Percentiles rank a stretch among this genome's conserved stretches.
phyloP scores from a whole-genome alignment of 192 early-diverging fungal genomes.

The Kappamyces sp. region DNA sequence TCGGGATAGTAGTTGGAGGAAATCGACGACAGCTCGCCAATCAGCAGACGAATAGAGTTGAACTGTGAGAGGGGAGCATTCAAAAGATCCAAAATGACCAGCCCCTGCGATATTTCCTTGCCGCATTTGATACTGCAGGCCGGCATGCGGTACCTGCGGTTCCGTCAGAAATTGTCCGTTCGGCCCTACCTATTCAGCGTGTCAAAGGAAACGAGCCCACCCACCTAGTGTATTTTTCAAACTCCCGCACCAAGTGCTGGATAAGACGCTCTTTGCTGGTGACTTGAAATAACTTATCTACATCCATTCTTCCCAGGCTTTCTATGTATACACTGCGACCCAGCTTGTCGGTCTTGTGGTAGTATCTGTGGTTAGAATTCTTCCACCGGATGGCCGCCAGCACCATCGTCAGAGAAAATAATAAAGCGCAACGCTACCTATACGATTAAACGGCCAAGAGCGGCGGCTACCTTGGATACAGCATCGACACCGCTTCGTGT shows the following conservation, averaged over 20 bases:
- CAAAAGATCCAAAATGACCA: conserved; percentile 87
- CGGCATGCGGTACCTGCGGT: conserved; percentile 57
- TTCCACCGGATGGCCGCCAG: no score
- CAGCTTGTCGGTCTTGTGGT: conserved; percentile 87
- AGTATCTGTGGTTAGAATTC: conserved; percentile 28
- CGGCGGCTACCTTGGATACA: conserved; percentile 51
- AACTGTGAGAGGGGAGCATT: conserved; percentile 74
- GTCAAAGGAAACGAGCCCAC: no score
- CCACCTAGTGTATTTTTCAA: conserved; percentile 55
- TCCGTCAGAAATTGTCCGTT: no score
- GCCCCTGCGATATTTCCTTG: conserved; percentile 72
- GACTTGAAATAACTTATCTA: conserved; percentile 54
- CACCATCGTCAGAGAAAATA: no score
- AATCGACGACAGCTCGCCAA: conserved; percentile 69
- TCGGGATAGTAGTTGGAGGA: conserved; percentile 96
- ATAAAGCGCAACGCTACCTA: no score
- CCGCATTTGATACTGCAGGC: conserved; percentile 66
- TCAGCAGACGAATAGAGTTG: conserved; percentile 59
- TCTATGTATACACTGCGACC: conserved; percentile 92
- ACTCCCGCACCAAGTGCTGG: conserved; percentile 68
- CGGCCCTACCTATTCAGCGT: no score
- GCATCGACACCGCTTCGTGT: conserved; percentile 41
- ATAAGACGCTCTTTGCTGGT: conserved; percentile 67
- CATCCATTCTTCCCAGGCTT: conserved; percentile 67
- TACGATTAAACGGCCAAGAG: no score